Conservation (phyloP, 129 eudicot species). For the Apium graveolens region DNA sequence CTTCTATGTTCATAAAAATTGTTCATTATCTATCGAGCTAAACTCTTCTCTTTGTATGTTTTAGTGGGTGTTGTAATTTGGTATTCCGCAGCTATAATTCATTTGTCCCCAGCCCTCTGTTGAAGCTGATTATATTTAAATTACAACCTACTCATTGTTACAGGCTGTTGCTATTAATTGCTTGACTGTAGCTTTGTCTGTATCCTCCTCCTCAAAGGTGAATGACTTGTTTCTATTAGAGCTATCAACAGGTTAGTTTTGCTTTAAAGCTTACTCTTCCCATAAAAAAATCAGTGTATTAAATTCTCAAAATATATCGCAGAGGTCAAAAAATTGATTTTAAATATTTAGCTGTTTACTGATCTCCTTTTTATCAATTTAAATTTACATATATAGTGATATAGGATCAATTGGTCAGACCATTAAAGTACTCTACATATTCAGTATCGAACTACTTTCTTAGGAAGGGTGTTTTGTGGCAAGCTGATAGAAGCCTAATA, state of each 20-base stretch:
- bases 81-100: not conserved
- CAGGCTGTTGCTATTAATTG: conserved; percentile 77
- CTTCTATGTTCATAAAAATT: too few relatives aligned
- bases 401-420: not conserved
- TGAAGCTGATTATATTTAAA: not conserved
- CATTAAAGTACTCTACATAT: too few relatives aligned
- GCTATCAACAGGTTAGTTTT: conserved; percentile 49
- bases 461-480: not conserved
- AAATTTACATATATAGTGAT: not conserved
- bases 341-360: not conserved
- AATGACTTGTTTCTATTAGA: conserved; percentile 61
- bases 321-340: not conserved
- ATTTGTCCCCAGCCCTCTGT: not conserved
- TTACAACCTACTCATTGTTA: conserved; percentile 7
- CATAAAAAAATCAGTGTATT: not conserved
- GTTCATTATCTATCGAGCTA: too few relatives aligned
- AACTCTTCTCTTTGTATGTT: not conserved
- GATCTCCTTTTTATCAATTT: not conserved
- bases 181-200: conserved; percentile 70
- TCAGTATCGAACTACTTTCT: not conserved
- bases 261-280: not conserved
- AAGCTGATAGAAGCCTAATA: not conserved
- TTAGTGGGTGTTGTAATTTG: not conserved
- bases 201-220: conserved; percentile 62
- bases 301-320: not conserved